A percentile compares a stretch with the other conserved stretches of the same genome.
Conservation (phyloP, 371 early-diverging fungal genomes). For the Syncephalastrum sp. region DNA sequence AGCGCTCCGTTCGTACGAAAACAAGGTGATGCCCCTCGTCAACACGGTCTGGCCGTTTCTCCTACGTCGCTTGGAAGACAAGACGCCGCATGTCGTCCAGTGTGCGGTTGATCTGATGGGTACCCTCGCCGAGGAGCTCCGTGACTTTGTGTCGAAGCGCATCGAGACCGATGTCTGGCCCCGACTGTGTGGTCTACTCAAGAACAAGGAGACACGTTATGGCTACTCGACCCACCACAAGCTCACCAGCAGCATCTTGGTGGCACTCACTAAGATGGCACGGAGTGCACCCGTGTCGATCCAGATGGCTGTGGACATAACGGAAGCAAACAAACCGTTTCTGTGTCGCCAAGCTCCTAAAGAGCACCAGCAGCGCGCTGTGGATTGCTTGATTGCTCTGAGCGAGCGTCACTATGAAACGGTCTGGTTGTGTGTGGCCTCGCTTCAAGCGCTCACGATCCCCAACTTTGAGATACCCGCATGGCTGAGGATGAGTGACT, state of each 20-base stretch:
- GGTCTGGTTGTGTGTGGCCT: constrained; percentile 34
- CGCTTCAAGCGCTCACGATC: constrained; percentile 8
- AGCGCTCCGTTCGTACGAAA: constrained; percentile 26
- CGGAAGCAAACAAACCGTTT: constrained; percentile 27
- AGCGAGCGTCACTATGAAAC: constrained; percentile 34
- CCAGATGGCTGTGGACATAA: constrained; percentile 16
- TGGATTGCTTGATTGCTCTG: constrained; percentile 22
- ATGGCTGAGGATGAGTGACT: constrained; percentile 21
- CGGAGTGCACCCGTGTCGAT: too few relatives aligned
- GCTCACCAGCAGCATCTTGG: constrained; percentile 21
- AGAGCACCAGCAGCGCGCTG: constrained; percentile 26
- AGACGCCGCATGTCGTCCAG: constrained; percentile 48
- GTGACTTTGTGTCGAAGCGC: constrained; percentile 50
- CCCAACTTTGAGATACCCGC: constrained; percentile 25
- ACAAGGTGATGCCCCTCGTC: constrained; percentile 47
- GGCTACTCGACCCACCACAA: constrained; percentile 7
- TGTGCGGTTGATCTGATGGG: constrained; percentile 43
- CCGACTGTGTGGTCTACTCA: constrained; percentile 29
- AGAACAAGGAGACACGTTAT: constrained; percentile 5
- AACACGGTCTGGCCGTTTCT: constrained; percentile 57
- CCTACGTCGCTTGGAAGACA: constrained; percentile 46
- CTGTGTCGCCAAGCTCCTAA: constrained; percentile 24
- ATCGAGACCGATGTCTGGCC: constrained; percentile 55
- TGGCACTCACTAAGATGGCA: constrained; percentile 24
- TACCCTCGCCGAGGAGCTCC: constrained; percentile 29